Base-by-base conservation (phyloP, 352 stramenopile species). In the Phytopythium delawarense region DNA sequence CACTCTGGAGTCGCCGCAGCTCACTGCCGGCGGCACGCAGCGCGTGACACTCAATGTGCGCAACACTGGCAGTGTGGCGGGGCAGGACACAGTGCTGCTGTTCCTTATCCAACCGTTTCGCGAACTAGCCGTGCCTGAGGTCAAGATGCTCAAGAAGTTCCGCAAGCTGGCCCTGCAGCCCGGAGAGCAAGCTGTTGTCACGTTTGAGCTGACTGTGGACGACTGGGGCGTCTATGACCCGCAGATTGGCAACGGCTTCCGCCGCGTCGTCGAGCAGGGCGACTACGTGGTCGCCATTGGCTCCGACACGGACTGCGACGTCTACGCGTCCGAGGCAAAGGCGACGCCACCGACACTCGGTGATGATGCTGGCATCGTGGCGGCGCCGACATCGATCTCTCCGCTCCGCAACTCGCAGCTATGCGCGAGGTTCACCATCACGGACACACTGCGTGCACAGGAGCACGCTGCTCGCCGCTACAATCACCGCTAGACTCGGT, bases 91-190 rank as follows among this genome's bases (percentile, higher is more conserved):
- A 0, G 74, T 92, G 23, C 75, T 96, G 59, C 54, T 96, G 30
- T 90, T 96, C 52, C 70, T 95, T 45, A 79, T 77, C 9, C 80
- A 89, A 48, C 76, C 79, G 25, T 81, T 79, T 32, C 82, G 80
- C n/a, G 35, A 55, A 20, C 75, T 87, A 23, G 69, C 85, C 1
- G 75, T 91, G 20, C 80, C 86, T 11, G 85, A 93, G 62, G 74
- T 89, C 42, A 94, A 94, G 70, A 74, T 85, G 61, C 78, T 96
- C 44, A 84, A 87, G 50, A 81, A 83, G 44, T 95, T 94, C 56
- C 58, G 72, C 21, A 95, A 95, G 67, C 76, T 96, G 37, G 54
- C 73, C 7, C 67, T 94, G 37, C 25, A 67, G 25, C 66, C 78
- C 0, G 67, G 70, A 0, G 60, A 72, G 40, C 67, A 68, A 8